phyloP scores from a whole-genome alignment of 345 rosid species.

The Physaria fendleri region DNA sequence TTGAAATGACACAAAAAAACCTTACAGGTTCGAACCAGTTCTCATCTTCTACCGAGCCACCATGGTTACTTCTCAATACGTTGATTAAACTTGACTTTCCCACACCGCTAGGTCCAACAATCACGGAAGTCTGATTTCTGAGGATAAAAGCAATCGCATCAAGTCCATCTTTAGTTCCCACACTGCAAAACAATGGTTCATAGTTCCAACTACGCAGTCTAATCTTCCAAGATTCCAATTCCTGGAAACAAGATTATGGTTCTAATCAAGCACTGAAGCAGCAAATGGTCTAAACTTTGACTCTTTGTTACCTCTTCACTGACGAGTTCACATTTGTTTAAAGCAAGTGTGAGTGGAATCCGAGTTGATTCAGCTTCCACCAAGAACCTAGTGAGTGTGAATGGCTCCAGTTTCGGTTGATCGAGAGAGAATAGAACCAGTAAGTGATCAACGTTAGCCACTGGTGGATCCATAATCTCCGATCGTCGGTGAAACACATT shows the following conservation, averaged over 20 bases:
- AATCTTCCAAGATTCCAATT: constrained; percentile 51
- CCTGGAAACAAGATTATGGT: constrained; percentile 32
- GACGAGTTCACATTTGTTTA: constrained; percentile 74
- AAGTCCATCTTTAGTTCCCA: constrained; percentile 59
- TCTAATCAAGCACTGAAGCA: not conserved
- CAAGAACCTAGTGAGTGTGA: constrained; percentile 72
- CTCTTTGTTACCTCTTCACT: constrained; percentile 42
- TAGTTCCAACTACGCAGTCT: constrained; percentile 76
- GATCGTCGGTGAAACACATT: constrained; percentile 63
- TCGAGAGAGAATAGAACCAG: constrained; percentile 76
- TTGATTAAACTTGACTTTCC: constrained; percentile 94
- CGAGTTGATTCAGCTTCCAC: constrained; percentile 83
- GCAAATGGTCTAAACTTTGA: not conserved
- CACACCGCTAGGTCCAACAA: constrained; percentile 99
- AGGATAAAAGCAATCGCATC: constrained; percentile 48
- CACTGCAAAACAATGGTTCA: constrained; percentile 75
- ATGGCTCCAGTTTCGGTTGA: constrained; percentile 72
- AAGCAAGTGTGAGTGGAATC: constrained; percentile 69
- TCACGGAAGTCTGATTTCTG: constrained; percentile 77
- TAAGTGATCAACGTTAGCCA: constrained; percentile 82
- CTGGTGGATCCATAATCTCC: constrained; percentile 71
- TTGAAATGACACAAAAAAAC: constrained; percentile 18
- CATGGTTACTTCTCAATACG: constrained; percentile 49
- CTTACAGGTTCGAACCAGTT: constrained; percentile 71
- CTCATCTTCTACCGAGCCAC: constrained; percentile 36